Base-by-base conservation (phyloP, 83 land plant genomes). In the Diphasiastrum complanatum region DNA sequence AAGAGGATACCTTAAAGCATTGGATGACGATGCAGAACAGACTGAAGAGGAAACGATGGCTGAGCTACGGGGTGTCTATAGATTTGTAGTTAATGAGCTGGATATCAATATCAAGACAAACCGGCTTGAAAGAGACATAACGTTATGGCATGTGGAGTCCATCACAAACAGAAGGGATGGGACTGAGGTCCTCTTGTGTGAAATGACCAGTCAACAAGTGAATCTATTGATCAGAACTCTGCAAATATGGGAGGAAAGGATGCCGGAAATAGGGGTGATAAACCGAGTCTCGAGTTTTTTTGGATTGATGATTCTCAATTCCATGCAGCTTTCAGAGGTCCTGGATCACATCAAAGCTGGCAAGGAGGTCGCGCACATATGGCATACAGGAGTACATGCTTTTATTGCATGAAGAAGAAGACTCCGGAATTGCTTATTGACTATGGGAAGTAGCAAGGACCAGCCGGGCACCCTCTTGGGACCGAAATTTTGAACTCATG, bases 261-360 rank as follows among this genome's bases (percentile, higher is more conserved):
- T 25, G 55, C 55, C 55, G 8, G 28, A 51, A 20, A 16, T 51
- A 16, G 55, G 55, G 4, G 27, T 51, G 55, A 51, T 51, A 8
- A 25, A 26, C 6, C 4, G 4, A 3, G 16, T 16, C 4, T 51
- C 55, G 3, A 20, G 16, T 8, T 33, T 51, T 12, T 3, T 51
- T 8, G 28, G 55, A 8, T 26, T 51, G 28, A 51, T 4, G 3
- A 33, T 51, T 51, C 28, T 51, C 28, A 29, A 51, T 26, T 29
- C 55, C 55, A 51, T 51, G 55, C 55, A 51, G 28, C 55, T 51
- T 16, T 51, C 55, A 12, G 55, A 51, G 55, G 30, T 51, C 30
- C 55, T 51, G 55, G 55, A 51, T 3, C 55, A 51, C 27, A 51
- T 51, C 2, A 20, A 22, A 3, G 55, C 10, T 2, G 55, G 28